These are phyloP conservation scores for Aspergillus homomorphus DNA, from an alignment of 495 filamentous ascomycete species.

Conservation along the genomic window DNA sequence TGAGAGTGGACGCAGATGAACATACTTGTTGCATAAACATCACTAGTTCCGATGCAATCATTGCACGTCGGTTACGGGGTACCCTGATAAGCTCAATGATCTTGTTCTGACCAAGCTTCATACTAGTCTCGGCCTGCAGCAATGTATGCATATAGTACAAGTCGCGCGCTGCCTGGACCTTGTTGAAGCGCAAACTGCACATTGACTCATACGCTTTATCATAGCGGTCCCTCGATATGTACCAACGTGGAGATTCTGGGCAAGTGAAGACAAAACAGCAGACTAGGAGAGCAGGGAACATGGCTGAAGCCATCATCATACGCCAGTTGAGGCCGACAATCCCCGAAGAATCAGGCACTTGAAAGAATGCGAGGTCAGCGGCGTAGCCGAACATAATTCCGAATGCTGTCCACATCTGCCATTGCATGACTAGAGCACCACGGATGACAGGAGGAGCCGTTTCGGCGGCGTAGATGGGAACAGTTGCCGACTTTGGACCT, in stretches of 20 bases:
- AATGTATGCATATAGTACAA: constrained; percentile 77
- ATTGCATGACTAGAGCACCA: constrained; percentile 75
- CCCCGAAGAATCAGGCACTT: constrained; percentile 51
- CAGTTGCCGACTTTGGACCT: constrained; percentile 76
- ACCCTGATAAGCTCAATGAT: constrained; percentile 68
- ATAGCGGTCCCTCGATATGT: constrained; percentile 67
- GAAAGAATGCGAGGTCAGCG: constrained; percentile 68
- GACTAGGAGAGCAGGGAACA: constrained; percentile 70
- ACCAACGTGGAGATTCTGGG: constrained; percentile 77
- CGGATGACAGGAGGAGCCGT: constrained; percentile 68
- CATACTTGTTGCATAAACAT: constrained; percentile 85
- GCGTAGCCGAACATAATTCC: constrained; percentile 78
- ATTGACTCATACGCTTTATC: constrained; percentile 65
- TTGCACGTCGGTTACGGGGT: constrained; percentile 74
- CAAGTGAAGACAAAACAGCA: constrained; percentile 67
- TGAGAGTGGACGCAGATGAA: background rate
- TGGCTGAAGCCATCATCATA: constrained; percentile 77
- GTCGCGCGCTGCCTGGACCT: constrained; percentile 77
- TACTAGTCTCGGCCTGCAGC: constrained; percentile 61
- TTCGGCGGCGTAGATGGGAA: constrained; percentile 78
- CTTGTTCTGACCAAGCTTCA: constrained; percentile 59
- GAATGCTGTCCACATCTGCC: constrained; percentile 88
- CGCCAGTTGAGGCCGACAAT: constrained; percentile 74
- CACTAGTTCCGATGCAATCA: constrained; percentile 69
- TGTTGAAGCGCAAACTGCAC: constrained; percentile 61